Conservation (phyloP, 2,329 filamentous ascomycete species). For the Cladosporium colombiae region DNA sequence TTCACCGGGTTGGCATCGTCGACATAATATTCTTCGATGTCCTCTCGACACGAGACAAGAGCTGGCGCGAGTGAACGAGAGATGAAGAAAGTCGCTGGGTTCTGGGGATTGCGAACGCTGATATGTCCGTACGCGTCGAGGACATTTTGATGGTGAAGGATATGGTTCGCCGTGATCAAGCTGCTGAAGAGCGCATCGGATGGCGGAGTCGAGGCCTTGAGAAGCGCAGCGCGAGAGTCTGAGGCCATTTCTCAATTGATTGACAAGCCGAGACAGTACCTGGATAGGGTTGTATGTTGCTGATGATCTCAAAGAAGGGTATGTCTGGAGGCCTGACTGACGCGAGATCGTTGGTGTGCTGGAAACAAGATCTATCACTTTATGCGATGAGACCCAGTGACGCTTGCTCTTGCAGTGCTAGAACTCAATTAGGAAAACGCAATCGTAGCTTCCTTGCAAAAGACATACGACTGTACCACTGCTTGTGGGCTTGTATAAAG, state of each 20-base stretch:
- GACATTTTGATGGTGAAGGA: slow-evolving; percentile 31
- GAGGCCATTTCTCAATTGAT: not conserved
- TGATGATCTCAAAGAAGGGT: not conserved
- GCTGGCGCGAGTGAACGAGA: slow-evolving; percentile 47
- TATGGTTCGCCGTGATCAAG: slow-evolving; percentile 41
- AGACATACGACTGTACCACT: not conserved
- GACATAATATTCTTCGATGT: slow-evolving; percentile 49
- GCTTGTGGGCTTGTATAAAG: not conserved
- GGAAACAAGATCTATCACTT: not conserved
- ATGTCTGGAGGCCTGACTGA: not conserved
- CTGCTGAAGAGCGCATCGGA: slow-evolving; percentile 33
- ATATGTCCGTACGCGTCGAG: slow-evolving; percentile 30
- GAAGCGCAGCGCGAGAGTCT: slow-evolving; percentile 27
- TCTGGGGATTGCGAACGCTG: slow-evolving; percentile 42
- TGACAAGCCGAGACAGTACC: not conserved
- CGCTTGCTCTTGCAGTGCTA: not conserved
- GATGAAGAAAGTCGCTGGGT: slow-evolving; percentile 47
- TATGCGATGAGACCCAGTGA: not conserved
- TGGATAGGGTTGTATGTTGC: not conserved
- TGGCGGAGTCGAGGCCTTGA: slow-evolving; percentile 34
- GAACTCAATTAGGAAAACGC: not conserved
- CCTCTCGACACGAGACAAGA: slow-evolving; percentile 42
- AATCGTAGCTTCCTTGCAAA: not conserved
- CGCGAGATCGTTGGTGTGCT: not conserved
- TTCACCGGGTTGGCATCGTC: slow-evolving; percentile 40